Percentiles rank a stretch among this genome's conserved stretches.
Evolutionary conservation across 1,284 basidiomycete species (phyloP).

Genomic region (Schizophyllum amplum): DNA sequence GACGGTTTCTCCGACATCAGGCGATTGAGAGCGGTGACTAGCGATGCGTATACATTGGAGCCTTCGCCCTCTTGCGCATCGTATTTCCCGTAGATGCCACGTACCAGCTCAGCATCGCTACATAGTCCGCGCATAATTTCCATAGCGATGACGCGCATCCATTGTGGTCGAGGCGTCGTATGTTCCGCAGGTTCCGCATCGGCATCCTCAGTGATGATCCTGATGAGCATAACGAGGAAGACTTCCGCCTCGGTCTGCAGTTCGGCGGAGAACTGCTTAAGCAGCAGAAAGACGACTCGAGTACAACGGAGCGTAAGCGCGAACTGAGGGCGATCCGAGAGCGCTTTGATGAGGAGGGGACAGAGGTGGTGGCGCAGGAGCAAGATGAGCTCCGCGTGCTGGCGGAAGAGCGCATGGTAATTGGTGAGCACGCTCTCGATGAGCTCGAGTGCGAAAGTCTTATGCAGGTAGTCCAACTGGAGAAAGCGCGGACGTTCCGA

Average conservation of each 20-base stretch:
- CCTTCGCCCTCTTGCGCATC: conserved; percentile 51
- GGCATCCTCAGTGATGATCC: conserved; percentile 66
- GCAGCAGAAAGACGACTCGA: conserved; percentile 85
- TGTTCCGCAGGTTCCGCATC: conserved; percentile 29
- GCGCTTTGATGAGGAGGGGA: conserved; percentile 78
- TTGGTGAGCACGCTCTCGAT: conserved; percentile 97
- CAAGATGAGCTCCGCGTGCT: conserved; percentile 80
- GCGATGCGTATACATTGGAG: conserved; percentile 70
- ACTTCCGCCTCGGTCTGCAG: conserved; percentile 77
- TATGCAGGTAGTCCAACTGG: conserved; percentile 77
- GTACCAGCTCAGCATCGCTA: conserved; percentile 75
- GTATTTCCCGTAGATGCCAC: conserved; percentile 75
- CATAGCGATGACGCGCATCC: conserved; percentile 88
- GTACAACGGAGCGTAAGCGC: conserved; percentile 86
- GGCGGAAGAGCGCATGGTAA: conserved; percentile 76
- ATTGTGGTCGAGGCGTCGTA: conserved; percentile 49
- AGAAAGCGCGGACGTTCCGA: conserved; percentile 80
- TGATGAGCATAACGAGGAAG: conserved; percentile 77
- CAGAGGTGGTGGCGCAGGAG: conserved; percentile 86
- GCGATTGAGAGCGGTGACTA: conserved; percentile 77
- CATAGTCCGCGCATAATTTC: conserved; percentile 89
- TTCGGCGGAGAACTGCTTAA: conserved; percentile 86
- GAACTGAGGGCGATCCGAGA: conserved; percentile 82
- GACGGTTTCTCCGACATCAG: conserved; percentile 83
- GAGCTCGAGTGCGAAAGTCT: conserved; percentile 92